Percentiles rank a stretch among this genome's conserved stretches.
Conservation (phyloP, 2,329 filamentous ascomycete species). For the Pseudogymnoascus sp. region DNA sequence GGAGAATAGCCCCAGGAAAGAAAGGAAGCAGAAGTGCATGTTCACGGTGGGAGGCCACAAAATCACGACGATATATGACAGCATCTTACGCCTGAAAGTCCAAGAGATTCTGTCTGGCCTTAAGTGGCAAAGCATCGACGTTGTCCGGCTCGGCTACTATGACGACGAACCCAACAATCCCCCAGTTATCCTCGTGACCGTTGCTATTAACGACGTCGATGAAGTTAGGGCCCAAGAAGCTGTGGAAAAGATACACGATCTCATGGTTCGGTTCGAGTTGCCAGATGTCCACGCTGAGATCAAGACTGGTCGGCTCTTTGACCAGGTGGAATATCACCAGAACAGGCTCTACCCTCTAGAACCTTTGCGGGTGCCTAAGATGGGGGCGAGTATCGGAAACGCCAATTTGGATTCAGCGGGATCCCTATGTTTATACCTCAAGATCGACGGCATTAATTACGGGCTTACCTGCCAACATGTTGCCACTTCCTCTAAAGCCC, state of each 20-base stretch:
- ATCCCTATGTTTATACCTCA: background rate
- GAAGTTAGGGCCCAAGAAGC: background rate
- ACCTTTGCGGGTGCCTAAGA: background rate
- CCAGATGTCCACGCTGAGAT: background rate
- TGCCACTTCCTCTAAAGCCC: background rate
- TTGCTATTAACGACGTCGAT: background rate
- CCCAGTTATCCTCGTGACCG: background rate
- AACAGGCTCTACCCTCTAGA: background rate
- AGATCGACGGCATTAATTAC: background rate
- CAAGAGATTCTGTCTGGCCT: background rate
- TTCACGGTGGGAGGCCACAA: background rate
- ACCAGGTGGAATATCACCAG: background rate
- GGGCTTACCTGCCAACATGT: background rate
- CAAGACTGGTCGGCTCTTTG: background rate
- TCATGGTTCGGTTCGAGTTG: background rate
- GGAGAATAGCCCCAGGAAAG: background rate
- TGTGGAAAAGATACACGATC: background rate
- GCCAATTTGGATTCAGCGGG: background rate
- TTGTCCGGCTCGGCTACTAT: background rate
- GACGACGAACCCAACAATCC: background rate
- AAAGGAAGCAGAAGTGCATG: background rate
- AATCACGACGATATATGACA: background rate
- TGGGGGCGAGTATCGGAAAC: background rate
- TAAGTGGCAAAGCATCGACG: background rate
- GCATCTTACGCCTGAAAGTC: background rate